These are phyloP conservation scores for Dendryphion nanum DNA, from an alignment of 2,329 filamentous ascomycete genomes.

Conservation along the genomic window DNA sequence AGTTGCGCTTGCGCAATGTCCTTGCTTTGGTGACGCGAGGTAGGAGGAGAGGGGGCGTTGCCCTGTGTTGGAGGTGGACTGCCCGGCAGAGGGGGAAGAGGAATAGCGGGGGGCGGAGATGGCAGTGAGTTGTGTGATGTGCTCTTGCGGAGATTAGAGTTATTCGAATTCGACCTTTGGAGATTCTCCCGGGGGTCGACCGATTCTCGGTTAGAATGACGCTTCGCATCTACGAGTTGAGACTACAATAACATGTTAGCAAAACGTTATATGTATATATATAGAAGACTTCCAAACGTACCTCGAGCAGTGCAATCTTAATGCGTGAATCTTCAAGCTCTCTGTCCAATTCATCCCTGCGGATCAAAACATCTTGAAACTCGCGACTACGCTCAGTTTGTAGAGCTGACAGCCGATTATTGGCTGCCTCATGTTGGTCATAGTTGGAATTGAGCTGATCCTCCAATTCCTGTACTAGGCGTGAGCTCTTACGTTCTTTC, in stretches of 20 bases:
- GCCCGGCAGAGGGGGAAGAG: constrained; percentile 83
- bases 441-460: constrained; percentile 95
- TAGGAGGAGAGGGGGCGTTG: constrained; percentile 57
- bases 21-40: constrained; percentile 75
- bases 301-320: constrained; percentile 68
- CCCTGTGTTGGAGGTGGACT: constrained; percentile 44
- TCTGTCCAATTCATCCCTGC: constrained; percentile 46
- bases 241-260: constrained; percentile 44
- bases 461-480: constrained; percentile 91
- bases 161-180: constrained; percentile 57
- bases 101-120: constrained; percentile 91
- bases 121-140: constrained; percentile 79
- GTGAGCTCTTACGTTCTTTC: constrained; percentile 85
- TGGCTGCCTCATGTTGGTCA: constrained; percentile 83
- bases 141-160: constrained; percentile 79
- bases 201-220: constrained; percentile 47
- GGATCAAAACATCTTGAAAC: constrained; percentile 39
- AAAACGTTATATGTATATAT: not conserved
- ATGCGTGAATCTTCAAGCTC: constrained; percentile 77
- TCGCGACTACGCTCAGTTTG: constrained; percentile 47
- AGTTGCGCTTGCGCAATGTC: constrained; percentile 76
- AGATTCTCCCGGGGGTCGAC: constrained; percentile 47
- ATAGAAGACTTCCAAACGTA: constrained; percentile 57
- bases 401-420: constrained; percentile 77
- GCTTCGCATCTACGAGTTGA: constrained; percentile 60